These are phyloP conservation scores for Teratosphaeria zuluensis DNA, from an alignment of 2,329 filamentous ascomycete genomes.

Conservation along the genomic window DNA sequence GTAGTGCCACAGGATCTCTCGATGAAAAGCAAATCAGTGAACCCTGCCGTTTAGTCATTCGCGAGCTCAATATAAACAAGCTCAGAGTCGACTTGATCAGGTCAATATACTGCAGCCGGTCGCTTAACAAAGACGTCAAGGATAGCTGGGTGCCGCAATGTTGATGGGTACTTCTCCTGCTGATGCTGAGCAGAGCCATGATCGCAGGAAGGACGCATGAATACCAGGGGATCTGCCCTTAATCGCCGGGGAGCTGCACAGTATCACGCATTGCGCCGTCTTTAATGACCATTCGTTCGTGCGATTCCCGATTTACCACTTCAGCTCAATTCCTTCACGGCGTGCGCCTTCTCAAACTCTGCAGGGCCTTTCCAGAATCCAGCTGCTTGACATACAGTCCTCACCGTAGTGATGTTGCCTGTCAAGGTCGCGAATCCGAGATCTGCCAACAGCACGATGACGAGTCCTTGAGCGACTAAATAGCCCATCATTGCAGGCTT, in stretches of 20 bases:
- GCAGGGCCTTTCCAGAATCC: conserved; percentile 15
- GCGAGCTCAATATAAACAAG: too few relatives aligned
- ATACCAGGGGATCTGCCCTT: conserved; percentile 8
- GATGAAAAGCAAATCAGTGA: too few relatives aligned
- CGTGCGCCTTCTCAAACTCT: neutral
- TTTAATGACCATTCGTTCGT: neutral
- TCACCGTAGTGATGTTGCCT: conserved; percentile 14
- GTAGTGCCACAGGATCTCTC: too few relatives aligned
- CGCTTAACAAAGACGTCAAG: too few relatives aligned
- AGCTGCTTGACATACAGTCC: conserved; percentile 18
- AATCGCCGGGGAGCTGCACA: conserved; percentile 3
- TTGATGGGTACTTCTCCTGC: too few relatives aligned
- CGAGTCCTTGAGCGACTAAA: conserved; percentile 25
- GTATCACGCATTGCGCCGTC: neutral
- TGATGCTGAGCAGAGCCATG: too few relatives aligned
- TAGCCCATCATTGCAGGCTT: conserved; percentile 22
- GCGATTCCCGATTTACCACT: neutral
- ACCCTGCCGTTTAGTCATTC: too few relatives aligned
- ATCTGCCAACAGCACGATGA: conserved; percentile 23
- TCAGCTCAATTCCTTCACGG: neutral
- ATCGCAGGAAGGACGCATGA: too few relatives aligned
- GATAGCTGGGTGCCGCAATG: too few relatives aligned
- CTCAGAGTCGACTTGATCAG: too few relatives aligned
- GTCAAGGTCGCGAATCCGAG: conserved; percentile 15
- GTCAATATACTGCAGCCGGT: too few relatives aligned